Evolutionary conservation across 345 rosid species (phyloP), one percentile per base, ranked within the genome.

Genomic region (Boechera retrofracta): DNA sequence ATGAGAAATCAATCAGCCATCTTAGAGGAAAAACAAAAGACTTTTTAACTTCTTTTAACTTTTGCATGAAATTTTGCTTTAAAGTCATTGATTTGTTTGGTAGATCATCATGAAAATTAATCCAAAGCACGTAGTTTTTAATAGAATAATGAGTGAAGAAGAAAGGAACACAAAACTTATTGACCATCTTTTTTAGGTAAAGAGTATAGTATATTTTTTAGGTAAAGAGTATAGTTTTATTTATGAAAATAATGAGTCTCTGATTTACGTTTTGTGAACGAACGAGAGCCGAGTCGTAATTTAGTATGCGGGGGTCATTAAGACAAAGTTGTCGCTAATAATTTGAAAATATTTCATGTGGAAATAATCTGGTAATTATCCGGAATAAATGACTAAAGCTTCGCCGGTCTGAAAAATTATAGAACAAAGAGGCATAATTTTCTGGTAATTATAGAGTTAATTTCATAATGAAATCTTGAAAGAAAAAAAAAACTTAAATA

Each of bases 61-160:
- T 76, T 69, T 69, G 80, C 80, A 76, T 76, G 75, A 57, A 33
- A 7, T 61, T 32, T 62, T 32, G 39, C 62, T 67, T 21, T 36
- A n/a, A 53, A 62, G 71, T 77, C 64, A 62, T 32, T 61, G 58
- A 52, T 42, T 41, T 62, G 63, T 69, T 76, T 69, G 80, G 75
- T 44, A 53, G 39, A 55, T 52, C 41, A 62, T 61, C 21, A 10
- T 24, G 49, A 60, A 69, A 12, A 61, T 21, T 21, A 21, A 69
- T 24, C 31, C 42, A 64, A 38, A 21, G 7, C 24, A 52, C 59
- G 21, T 35, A 56, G 24, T 58, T 49, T 10, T 38, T 15, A 51
- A 7, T 15, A 24, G 10, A 10, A 26, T 6, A 4, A 9, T 75
- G 72, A 57, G 36, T 59, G 42, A 56, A 49, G 18, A n/a, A 75